These are phyloP conservation scores for Apiotrichum veenhuisii DNA, from an alignment of 1,284 basidiomycete genomes.

Conservation along the genomic window DNA sequence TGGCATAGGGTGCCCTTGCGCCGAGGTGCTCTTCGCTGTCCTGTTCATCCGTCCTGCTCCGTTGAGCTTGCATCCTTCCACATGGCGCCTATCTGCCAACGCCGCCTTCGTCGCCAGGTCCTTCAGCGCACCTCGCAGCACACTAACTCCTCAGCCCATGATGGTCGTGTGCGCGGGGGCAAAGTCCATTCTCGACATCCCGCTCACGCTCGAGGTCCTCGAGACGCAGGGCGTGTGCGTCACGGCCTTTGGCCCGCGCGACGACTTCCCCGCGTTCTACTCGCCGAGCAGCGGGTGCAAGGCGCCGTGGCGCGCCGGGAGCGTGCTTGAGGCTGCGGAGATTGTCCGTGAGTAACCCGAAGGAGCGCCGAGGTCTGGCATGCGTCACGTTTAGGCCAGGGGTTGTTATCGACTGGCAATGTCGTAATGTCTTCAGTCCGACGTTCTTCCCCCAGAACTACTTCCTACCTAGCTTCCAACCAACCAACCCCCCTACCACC, in stretches of 20 bases:
- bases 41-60: no score
- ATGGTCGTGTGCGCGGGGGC: slow-evolving; percentile 90
- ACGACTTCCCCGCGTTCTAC: slow-evolving; percentile 93
- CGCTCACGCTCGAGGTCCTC: slow-evolving; percentile 86
- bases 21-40: no score
- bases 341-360: slow-evolving; percentile 16
- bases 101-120: no score
- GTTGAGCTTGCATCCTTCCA: no score
- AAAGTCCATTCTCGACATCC: slow-evolving; percentile 94
- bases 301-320: slow-evolving; percentile 17
- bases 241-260: slow-evolving; percentile 68
- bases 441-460: no score
- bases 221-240: slow-evolving; percentile 97
- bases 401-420: no score
- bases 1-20: neutral
- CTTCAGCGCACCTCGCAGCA: no score
- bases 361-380: no score
- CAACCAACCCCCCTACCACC: neutral
- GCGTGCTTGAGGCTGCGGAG: slow-evolving; percentile 20
- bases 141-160: slow-evolving; percentile 51
- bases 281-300: slow-evolving; percentile 70
- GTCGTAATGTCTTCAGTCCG: no score
- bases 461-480: no score
- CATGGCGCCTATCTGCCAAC: no score
- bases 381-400: no score